phyloP scores from a whole-genome alignment of 352 stramenopile species.

The Phytophthora idaei region DNA sequence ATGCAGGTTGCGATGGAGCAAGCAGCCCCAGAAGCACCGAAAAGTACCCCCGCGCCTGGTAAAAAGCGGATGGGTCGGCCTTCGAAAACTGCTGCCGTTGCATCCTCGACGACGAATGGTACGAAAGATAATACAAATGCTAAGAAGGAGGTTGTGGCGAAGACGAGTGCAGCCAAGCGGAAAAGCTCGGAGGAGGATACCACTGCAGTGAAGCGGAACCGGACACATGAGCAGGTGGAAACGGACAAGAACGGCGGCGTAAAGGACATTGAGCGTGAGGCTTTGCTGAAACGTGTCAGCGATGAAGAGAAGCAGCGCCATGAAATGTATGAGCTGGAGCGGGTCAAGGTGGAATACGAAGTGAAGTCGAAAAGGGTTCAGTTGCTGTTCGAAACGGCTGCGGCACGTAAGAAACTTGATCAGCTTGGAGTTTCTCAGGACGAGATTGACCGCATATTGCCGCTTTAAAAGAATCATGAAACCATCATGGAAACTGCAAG shows the following conservation, averaged over 20 bases:
- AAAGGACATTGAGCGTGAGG: slow-evolving; percentile 28
- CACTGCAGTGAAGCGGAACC: slow-evolving; percentile 16
- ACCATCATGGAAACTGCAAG: no score
- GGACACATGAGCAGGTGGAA: slow-evolving; percentile 14
- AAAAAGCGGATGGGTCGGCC: slow-evolving; percentile 17
- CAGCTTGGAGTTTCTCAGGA: slow-evolving; percentile 46
- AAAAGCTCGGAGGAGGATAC: slow-evolving; percentile 19
- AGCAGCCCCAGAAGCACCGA: slow-evolving; percentile 4
- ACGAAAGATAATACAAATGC: slow-evolving; percentile 6
- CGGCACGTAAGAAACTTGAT: slow-evolving; percentile 51
- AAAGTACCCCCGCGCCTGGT: slow-evolving; percentile 1
- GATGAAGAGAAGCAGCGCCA: slow-evolving; percentile 39
- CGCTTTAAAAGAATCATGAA: slow-evolving; percentile 22
- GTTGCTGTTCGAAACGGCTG: slow-evolving; percentile 50
- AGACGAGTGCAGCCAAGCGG: slow-evolving; percentile 11
- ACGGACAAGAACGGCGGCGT: slow-evolving; percentile 11
- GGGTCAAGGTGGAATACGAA: slow-evolving; percentile 34
- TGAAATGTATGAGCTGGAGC: slow-evolving; percentile 32
- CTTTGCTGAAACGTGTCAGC: slow-evolving; percentile 30
- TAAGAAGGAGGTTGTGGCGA: slow-evolving; percentile 1
- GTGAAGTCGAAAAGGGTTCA: slow-evolving; percentile 44
- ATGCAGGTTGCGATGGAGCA: slow-evolving; percentile 16
- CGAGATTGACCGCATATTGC: slow-evolving; percentile 51
- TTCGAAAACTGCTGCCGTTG: slow-evolving; percentile 9
- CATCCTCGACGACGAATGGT: slow-evolving; percentile 1